phyloP scores from a whole-genome alignment of 2,329 filamentous ascomycete genomes.

The Furcasterigmium sp. region DNA sequence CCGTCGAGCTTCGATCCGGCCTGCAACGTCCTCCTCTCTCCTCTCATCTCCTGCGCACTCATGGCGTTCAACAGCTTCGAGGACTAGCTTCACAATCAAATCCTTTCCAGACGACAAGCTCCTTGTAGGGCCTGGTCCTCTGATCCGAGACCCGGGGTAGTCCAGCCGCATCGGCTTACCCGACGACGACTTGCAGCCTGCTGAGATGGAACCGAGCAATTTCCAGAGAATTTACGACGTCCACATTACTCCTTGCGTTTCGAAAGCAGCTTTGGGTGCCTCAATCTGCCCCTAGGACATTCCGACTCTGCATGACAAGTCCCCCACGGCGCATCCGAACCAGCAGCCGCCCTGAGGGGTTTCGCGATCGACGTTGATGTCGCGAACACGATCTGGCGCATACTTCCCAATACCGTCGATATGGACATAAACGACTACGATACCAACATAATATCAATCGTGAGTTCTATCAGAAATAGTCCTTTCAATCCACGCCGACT shows the following conservation, averaged over 20 bases:
- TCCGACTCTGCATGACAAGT: not conserved
- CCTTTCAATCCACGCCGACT: too few relatives aligned
- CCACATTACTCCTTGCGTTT: too few relatives aligned
- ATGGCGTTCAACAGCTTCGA: too few relatives aligned
- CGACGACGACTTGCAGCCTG: slow-evolving; percentile 11
- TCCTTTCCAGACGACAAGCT: too few relatives aligned
- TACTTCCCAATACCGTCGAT: slow-evolving; percentile 32
- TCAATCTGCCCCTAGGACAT: too few relatives aligned
- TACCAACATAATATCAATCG: slow-evolving; percentile 56
- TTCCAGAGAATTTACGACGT: slow-evolving; percentile 1
- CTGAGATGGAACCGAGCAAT: slow-evolving; percentile 32
- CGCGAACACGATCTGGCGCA: slow-evolving; percentile 4
- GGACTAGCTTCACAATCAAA: too few relatives aligned
- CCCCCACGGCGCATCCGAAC: slow-evolving; percentile 5
- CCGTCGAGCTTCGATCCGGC: not conserved
- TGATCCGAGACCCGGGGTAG: not conserved
- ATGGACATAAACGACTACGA: slow-evolving; percentile 62
- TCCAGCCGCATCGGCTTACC: too few relatives aligned
- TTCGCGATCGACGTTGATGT: slow-evolving; percentile 12
- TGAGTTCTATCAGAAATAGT: too few relatives aligned
- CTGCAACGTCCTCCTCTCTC: too few relatives aligned
- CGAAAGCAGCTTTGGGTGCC: too few relatives aligned
- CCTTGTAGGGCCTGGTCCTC: too few relatives aligned
- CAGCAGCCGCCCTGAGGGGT: slow-evolving; percentile 8
- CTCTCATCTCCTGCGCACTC: too few relatives aligned